A percentile compares a stretch with the other conserved stretches of the same genome.
phyloP scores from a whole-genome alignment of 2,329 filamentous ascomycete genomes.

The Pestalotiopsis sp. region DNA sequence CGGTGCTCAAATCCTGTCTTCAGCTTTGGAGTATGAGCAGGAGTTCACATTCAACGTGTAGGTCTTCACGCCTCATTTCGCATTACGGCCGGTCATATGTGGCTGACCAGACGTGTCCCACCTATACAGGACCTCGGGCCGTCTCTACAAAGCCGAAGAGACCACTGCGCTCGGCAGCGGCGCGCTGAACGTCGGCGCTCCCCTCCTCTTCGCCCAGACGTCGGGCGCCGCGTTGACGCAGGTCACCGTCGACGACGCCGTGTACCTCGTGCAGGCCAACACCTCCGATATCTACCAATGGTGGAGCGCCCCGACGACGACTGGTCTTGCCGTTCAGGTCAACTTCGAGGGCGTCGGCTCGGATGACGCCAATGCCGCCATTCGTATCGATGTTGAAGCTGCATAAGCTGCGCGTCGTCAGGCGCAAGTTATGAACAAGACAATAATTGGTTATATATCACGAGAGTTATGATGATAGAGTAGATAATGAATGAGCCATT shows the following conservation, averaged over 20 bases:
- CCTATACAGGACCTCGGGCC: not conserved
- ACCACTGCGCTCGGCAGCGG: not conserved
- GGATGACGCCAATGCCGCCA: conserved; percentile 6
- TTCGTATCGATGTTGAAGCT: not conserved
- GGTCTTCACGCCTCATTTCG: not conserved
- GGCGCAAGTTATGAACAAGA: not conserved
- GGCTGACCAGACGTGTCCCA: too few relatives aligned
- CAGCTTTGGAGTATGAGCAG: conserved; percentile 6
- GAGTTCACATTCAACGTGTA: conserved; percentile 10
- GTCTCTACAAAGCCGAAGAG: conserved; percentile 7
- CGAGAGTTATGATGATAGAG: not conserved
- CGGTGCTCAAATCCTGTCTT: conserved; percentile 9
- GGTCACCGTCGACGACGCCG: not conserved
- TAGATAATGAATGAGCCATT: not conserved
- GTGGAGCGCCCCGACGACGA: conserved; percentile 11
- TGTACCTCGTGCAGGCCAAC: not conserved
- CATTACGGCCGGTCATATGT: too few relatives aligned
- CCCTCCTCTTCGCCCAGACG: not conserved
- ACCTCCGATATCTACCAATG: conserved; percentile 3
- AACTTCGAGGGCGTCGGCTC: conserved; percentile 6
- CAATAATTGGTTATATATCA: not conserved
- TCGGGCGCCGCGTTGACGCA: not conserved
- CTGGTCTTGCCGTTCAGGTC: conserved; percentile 9
- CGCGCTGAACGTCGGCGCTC: not conserved
- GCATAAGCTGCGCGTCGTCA: not conserved